Percentiles rank a stretch among this genome's conserved stretches.
Evolutionary conservation across 805 yeast species (phyloP).

Genomic region (Ogataea sp.): DNA sequence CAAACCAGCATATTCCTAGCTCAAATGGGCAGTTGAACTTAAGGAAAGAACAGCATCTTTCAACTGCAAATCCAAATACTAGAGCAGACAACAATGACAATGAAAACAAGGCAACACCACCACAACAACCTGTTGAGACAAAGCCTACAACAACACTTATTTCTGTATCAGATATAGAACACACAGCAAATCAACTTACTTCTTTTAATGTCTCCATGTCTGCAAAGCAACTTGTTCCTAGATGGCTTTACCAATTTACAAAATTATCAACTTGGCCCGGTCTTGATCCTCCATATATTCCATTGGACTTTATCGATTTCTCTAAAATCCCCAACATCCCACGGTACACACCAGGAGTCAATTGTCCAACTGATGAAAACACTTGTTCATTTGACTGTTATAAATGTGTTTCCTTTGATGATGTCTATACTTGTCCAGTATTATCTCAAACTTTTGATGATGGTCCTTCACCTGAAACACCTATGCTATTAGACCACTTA

Average conservation of each 20-base stretch:
- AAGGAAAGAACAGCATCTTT: no score
- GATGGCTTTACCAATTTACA: constrained; percentile 72
- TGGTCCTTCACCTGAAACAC: constrained; percentile 79
- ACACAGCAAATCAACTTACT: neutral
- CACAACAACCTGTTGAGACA: neutral
- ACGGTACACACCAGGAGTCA: constrained; percentile 43
- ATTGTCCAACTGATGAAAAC: constrained; percentile 44
- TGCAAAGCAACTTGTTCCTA: constrained; percentile 44
- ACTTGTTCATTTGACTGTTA: constrained; percentile 83
- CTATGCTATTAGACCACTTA: constrained; percentile 47
- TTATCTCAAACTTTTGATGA: constrained; percentile 91
- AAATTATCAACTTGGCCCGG: constrained; percentile 81
- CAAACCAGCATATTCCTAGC: no score
- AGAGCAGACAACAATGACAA: no score
- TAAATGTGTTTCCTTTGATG: constrained; percentile 70
- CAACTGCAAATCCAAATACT: no score
- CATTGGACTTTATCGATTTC: constrained; percentile 63
- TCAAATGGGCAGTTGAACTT: no score
- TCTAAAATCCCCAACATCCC: constrained; percentile 39
- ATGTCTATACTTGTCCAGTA: constrained; percentile 63
- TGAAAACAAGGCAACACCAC: no score
- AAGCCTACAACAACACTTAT: neutral
- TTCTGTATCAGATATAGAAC: neutral
- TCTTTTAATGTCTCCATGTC: constrained; percentile 16
- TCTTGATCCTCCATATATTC: constrained; percentile 78